Evolutionary conservation across 2,329 filamentous ascomycete genomes (phyloP).

Genomic region (Pestalotiopsis sp.): DNA sequence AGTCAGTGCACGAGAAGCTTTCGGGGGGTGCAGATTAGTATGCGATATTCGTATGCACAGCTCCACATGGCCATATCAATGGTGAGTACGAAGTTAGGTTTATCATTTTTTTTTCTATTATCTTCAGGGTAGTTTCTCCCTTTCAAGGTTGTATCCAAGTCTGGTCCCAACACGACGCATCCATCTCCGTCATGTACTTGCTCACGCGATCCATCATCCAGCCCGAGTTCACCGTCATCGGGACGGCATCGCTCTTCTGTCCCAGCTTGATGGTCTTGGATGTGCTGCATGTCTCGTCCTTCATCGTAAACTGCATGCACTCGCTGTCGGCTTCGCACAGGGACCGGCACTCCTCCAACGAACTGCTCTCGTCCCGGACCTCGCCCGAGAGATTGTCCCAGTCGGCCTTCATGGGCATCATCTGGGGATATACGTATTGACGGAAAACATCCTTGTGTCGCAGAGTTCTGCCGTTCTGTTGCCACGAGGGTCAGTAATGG

Average conservation of each 20-base stretch:
- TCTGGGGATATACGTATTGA: slow-evolving; percentile 27
- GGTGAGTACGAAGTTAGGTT: background rate
- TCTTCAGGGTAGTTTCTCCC: background rate
- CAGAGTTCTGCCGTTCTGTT: slow-evolving; percentile 26
- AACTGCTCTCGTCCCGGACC: slow-evolving; percentile 21
- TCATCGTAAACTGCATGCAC: slow-evolving; percentile 34
- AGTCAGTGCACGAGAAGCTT: too few relatives aligned
- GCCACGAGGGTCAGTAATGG: background rate
- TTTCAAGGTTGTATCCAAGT: slow-evolving; percentile 10
- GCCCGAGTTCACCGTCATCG: slow-evolving; percentile 26
- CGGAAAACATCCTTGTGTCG: slow-evolving; percentile 33
- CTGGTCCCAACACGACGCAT: slow-evolving; percentile 16
- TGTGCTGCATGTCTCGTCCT: slow-evolving; percentile 28
- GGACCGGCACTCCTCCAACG: slow-evolving; percentile 28
- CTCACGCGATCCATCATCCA: slow-evolving; percentile 34
- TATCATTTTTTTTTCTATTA: background rate
- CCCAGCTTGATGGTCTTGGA: slow-evolving; percentile 28
- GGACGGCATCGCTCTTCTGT: slow-evolving; percentile 18
- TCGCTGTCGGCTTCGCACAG: slow-evolving; percentile 26
- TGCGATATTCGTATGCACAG: too few relatives aligned
- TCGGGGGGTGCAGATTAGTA: too few relatives aligned
- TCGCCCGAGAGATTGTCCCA: slow-evolving; percentile 35
- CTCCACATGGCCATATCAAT: too few relatives aligned
- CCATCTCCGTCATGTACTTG: slow-evolving; percentile 27
- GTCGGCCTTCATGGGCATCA: slow-evolving; percentile 23